Evolutionary conservation across 352 stramenopile genomes (phyloP), one percentile per base, ranked within the genome.

Genomic region (Phytopythium sindhum): DNA sequence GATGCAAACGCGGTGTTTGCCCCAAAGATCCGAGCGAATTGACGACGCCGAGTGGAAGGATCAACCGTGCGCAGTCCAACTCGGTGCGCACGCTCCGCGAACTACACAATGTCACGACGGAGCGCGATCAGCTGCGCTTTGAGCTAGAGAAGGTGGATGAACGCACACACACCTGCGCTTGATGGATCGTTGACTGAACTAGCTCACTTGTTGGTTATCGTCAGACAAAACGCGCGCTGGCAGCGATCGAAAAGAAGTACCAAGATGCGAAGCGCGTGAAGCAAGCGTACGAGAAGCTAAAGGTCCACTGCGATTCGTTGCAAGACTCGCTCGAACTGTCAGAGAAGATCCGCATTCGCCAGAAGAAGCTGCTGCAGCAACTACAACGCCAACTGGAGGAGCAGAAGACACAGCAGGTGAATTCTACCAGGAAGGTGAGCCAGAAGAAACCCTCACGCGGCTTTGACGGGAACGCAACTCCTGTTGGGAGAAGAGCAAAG

Each of bases 271-370:
- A 48, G 29, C 80, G 83, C 35, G 74, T 70, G 53, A 86, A 78
- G 28, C 76, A 81, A 15, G 75, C 81, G 1, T 88, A 89, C 63
- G 73, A 88, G 28, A 85, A 90, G 58, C 79, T 93, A 37, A 87
- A 91, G 51, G 64, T 61, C 2, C 87, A 93, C 45, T 95, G 85
- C 37, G 79, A 84, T 28, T 89, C 80, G 28, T 67, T 95, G 28
- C 83, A 93, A 52, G 73, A 95, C 45, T 93, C 84, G 10, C 68
- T 95, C 9, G 80, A 93, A 19, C 68, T 95, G 39, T 94, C 85
- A 0, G 85, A 95, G 60, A 88, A 78, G 39, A 93, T 94, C 63
- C 74, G 87, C 42, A 57, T 84, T 10, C 67, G 82, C 0, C 85
- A 95, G 60, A 95, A 95, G 71, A 89, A 86, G 56, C 57, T 93